Conservation (phyloP, 148 eudicot genomes). For the Pharnaceum exiguum region DNA sequence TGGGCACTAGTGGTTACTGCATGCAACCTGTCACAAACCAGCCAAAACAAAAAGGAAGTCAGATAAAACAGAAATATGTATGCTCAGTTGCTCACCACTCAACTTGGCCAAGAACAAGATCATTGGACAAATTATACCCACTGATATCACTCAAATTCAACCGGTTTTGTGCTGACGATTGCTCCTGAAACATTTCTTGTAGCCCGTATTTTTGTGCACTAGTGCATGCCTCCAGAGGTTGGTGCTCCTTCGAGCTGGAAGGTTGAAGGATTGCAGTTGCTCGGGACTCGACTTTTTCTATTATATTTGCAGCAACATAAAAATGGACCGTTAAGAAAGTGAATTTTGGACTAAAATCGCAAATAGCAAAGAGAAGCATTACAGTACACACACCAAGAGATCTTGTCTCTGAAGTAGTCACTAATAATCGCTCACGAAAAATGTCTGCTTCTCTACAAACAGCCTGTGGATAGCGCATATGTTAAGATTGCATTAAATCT, state of each 20-base stretch:
- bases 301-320: neutral
- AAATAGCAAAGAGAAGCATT: neutral
- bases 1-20: constrained; percentile 6
- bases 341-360: neutral
- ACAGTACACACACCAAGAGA: constrained; percentile 38
- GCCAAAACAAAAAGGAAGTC: neutral
- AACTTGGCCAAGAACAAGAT: neutral
- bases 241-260: constrained; percentile 11
- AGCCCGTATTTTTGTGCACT: constrained; percentile 12
- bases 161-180: neutral
- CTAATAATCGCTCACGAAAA: constrained; percentile 20
- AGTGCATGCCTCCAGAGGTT: constrained; percentile 4
- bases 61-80: neutral
- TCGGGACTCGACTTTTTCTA: too few species aligned
- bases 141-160: constrained; percentile 7
- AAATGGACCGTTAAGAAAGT: neutral
- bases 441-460: constrained; percentile 28
- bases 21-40: constrained; percentile 14
- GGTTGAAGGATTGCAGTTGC: too few species aligned
- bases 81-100: neutral
- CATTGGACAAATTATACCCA: neutral
- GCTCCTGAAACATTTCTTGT: constrained; percentile 7
- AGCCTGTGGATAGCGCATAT: constrained; percentile 23
- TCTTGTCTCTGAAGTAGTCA: constrained; percentile 14
- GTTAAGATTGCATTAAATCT: neutral